Evolutionary conservation across 1,284 basidiomycete genomes (phyloP).

Genomic region (Cryptococcus sp.): DNA sequence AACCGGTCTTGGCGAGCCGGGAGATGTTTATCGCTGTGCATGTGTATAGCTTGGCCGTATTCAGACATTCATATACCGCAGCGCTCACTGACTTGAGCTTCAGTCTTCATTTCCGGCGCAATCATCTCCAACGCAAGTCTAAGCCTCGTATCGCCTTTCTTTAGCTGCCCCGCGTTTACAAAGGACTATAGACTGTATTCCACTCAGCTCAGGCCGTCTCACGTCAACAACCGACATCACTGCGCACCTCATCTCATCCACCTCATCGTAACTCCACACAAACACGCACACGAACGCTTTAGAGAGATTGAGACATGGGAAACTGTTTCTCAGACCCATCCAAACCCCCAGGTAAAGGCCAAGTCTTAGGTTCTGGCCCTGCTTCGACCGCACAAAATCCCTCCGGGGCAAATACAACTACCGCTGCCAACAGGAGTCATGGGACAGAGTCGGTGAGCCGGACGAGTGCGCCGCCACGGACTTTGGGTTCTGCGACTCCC

Average conservation of each 20-base stretch:
- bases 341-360: constrained; percentile 32
- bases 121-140: neutral
- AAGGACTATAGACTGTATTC: neutral
- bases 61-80: too few species aligned
- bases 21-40: neutral
- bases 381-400: constrained; percentile 7
- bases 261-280: neutral
- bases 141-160: neutral
- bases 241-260: neutral
- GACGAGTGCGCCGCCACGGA: constrained; percentile 24
- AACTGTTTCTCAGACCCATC: constrained; percentile 54
- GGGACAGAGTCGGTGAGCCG: constrained; percentile 2
- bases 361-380: constrained; percentile 43
- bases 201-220: neutral
- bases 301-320: constrained; percentile 36
- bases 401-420: constrained; percentile 7
- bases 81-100: neutral
- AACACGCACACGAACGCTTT: too few species aligned
- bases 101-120: neutral
- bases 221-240: neutral
- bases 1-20: neutral
- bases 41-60: neutral
- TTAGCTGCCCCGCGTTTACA: neutral
- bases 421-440: neutral
- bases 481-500: constrained; percentile 22